Base-by-base conservation (phyloP, 2,329 filamentous ascomycete species). In the Pezizomycotina sp. region DNA sequence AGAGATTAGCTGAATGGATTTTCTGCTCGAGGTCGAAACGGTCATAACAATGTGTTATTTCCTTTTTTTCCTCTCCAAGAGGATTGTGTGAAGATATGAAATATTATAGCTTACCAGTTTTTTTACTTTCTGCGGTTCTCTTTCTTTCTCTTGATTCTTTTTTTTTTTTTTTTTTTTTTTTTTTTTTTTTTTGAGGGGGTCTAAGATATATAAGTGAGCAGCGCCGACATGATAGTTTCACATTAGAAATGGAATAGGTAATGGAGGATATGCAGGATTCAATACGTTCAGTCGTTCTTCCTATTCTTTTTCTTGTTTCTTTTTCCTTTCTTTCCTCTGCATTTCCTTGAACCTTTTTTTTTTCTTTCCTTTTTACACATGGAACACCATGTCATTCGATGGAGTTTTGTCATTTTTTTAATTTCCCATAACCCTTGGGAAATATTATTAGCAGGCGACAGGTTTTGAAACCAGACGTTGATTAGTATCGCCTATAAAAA, bases 181-280 rank as follows among this genome's bases (percentile, higher is more conserved):
- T 12, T 8, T 12, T 12, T 7, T 24, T 24, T 24, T 7, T 15
- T 20, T 23, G 20, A 12, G 25, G 15, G 19, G 13, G 19, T n/a
- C 19, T 25, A 36, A 16, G 19, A 29, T 29, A 26, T 15, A 14
- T 31, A 35, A 25, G 18, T 25, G 9, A 19, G 9, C 12, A 24
- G 8, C 21, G 31, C n/a, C 27, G 32, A 12, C 27, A 12, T 23
- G 19, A 23, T 12, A 18, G 10, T 7, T 19, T 21, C 10, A 9
- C 13, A 29, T 28, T 9, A 14, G 15, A n/a, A 31, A 18, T 31
- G 6, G 13, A n/a, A 25, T 45, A 43, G 34, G 34, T 18, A 31
- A 38, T n/a, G 25, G 25, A n/a, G 33, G 20, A n/a, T 18, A 22
- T 16, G 16, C 16, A 13, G 12, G 21, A 38, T 16, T 41, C 28